A percentile compares a stretch with the other conserved stretches of the same genome.
These are phyloP conservation scores for Fusarium udum DNA, from an alignment of 2,329 filamentous ascomycete genomes.

Conservation along the genomic window DNA sequence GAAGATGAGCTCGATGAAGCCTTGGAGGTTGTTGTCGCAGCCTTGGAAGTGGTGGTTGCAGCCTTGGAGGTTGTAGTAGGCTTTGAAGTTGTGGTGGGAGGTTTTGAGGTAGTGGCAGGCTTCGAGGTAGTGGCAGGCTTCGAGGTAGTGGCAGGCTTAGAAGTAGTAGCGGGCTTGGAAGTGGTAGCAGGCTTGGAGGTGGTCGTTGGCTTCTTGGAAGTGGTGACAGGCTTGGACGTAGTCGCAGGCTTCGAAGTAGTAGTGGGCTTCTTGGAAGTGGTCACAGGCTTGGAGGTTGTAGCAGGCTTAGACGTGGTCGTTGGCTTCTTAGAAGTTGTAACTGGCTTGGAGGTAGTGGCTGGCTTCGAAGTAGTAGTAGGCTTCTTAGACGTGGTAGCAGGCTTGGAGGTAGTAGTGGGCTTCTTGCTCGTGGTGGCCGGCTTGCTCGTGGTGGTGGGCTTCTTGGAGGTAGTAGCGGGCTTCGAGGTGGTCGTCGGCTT, in stretches of 20 bases:
- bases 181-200: background rate
- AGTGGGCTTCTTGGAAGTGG: background rate
- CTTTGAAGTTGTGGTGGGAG: background rate
- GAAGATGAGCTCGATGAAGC: background rate
- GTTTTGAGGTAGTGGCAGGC: background rate
- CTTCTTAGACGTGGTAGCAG: background rate
- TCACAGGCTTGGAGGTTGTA: background rate
- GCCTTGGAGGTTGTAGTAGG: background rate
- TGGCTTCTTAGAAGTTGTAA: background rate
- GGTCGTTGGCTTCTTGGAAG: background rate
- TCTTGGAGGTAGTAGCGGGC: background rate
- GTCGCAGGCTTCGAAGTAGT: background rate
- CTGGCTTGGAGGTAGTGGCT: background rate
- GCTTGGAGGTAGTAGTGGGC: background rate
- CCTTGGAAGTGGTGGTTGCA: background rate
- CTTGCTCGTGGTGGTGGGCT: background rate
- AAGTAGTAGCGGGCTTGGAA: background rate
- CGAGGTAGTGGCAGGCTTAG: background rate
- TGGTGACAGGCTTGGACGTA: accelerated
- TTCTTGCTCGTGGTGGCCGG: background rate
- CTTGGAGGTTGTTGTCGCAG: background rate
- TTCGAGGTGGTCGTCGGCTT: background rate
- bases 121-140: background rate
- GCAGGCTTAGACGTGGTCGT: background rate
- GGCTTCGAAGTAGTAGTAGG: background rate